Base-by-base conservation (phyloP, 1,284 basidiomycete species). In the Cryptococcus sp. region DNA sequence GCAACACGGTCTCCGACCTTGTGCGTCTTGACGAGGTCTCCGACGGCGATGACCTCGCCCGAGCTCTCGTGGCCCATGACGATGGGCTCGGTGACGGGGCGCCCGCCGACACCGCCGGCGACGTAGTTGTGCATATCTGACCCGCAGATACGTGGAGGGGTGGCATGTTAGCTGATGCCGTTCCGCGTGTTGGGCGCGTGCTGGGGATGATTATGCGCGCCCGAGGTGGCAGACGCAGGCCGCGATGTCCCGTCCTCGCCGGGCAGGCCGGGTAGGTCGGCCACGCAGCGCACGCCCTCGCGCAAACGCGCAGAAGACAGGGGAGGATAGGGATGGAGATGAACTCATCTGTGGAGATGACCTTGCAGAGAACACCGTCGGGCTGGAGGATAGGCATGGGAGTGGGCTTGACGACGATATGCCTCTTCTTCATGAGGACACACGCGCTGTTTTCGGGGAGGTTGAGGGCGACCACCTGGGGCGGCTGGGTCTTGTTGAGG, bases 1-100 rank as follows among this genome's bases (percentile, higher is more conserved):
- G 68, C 76, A 23, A 79, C 76, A 39, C 80, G 66, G 63, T 83
- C 81, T 46, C 84, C 77, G 35, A 73, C 59, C 49, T 75, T 72
- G 58, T 76, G 69, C 3, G 66, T 70, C 18, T 61, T 74, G 3
- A 78, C 75, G 21, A 68, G 47, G 23, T 72, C 69, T 11, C 76
- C 76, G 1, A 78, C 73, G 28, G 72, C 71, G 50, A 74, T 70
- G 42, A 75, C 74, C 60, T 71, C 70, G 45, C 76, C 75, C 1
- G 71, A 68, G 18, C 61, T 67, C 65, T 79, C 77, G 55, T 79
- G 77, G 3, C 77, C 77, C 65, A 77, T 71, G 3, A 76, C 71
- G 44, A 77, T 70, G n/a, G 77, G 76, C 46, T 75, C 61, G 5
- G 58, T 66, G 28, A 76, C 68, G 3, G 74, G 72, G 20, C 72